Base-by-base conservation (phyloP, 2,329 filamentous ascomycete species). In the Verruconis gallopava region DNA sequence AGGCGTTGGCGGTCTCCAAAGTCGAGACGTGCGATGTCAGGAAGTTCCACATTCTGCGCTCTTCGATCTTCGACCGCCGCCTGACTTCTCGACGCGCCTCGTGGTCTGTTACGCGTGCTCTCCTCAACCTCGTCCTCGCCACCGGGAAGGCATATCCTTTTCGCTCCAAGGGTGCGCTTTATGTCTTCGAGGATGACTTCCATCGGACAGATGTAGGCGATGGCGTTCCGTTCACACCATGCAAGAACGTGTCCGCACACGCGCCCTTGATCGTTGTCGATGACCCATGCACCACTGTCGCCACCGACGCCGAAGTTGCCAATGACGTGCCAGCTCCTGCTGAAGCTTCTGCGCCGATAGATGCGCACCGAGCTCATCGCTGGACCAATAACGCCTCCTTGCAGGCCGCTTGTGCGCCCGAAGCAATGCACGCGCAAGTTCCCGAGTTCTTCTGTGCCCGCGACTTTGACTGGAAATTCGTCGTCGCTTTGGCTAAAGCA, bases 161-260 rank as follows among this genome's bases (percentile, higher is more conserved):
- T 62, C 0, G 85, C 85, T 17, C 78, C 74, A 1, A 95, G 66
- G 0, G 81, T 86, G 47, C 81, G 75, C 20, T 78, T 80, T 44
- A 96, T 93, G 54, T 96, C 89, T 20, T 81, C 74, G 9, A 96
- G 69, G 11, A 94, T 64, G 2, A 95, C 72, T 44, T 95, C 84
- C 89, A 96, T 96, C 0, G 89, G 89, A 47, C 85, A 91, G 47
- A 96, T 91, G 58, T 94, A 96, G 0, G 86, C 86, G 4, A 85
- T 79, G 33, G 76, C 76, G 54, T 83, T 89, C 47, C 79, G 76
- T 48, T 78, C 74, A 50, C 81, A 89, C 78, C 82, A 93, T 0
- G 89, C 89, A 11, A 96, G 69, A 0, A 96, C 84, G 53, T 95
- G 89, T 0, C 89, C 89, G 51, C 85, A 91, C 3, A 95, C 76